Evolutionary conservation across 345 rosid species (phyloP), one percentile per base, ranked within the genome.

Genomic region (Ailanthus altissimus): DNA sequence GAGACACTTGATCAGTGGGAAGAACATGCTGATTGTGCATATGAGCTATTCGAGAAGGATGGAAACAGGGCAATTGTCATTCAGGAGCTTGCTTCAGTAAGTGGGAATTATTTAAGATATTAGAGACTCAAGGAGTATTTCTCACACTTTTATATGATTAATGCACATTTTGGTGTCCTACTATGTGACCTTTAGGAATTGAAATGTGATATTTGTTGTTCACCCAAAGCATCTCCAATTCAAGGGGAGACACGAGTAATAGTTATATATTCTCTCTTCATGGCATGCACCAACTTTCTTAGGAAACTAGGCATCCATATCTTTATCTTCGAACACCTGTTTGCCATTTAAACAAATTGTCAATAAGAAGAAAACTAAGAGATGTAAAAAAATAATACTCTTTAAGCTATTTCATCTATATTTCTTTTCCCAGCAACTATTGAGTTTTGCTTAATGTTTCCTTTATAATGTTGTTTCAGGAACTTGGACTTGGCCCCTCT

Each of bases 1-100:
- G 99, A 93, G 89, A 91, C 97, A 13, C 89, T 88, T 66, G 97
- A 89, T 79, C 76, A 73, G 18, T 97, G 99, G 99, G 97, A 97
- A 79, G 93, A 92, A 75, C 92, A 84, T 80, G 97, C 92, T 16
- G 92, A 87, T 2, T 75, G 81, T 63, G 99, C 99, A 16, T 97
- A 91, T 73, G 98, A 97, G 77, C 85, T 91, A 51, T 97, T 94
- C 25, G 99, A 94, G 50, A 90, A 89, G 84, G 91, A 94, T 25
- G 99, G 99, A 76, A 97, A 97, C 85, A 84, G 95, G 78, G 88
- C 91, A 45, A 91, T 97, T 46, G 80, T 97, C 70, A 97, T 97
- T 11, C 92, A 97, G 72, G 99, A 94, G 81, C 97, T 97, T 45
- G 98, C 97, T 68, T 91, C 98, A 0, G 99, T 94, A 84, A 84